Evolutionary conservation across 345 rosid genomes (phyloP).

Genomic region (Eutrema yunnanense): DNA sequence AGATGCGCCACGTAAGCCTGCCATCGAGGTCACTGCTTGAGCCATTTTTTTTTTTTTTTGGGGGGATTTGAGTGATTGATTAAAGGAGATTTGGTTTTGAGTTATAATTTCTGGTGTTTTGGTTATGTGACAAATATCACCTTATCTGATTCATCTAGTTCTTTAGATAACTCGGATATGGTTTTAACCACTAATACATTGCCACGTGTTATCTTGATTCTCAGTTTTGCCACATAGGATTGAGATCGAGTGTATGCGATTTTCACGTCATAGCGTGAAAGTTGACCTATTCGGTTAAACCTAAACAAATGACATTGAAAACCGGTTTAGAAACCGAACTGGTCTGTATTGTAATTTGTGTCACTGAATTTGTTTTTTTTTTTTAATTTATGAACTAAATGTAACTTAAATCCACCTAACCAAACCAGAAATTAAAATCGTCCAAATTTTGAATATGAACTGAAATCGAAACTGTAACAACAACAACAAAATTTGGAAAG

Average conservation of each 20-base stretch:
- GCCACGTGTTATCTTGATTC: conserved; percentile 21
- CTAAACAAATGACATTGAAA: neutral
- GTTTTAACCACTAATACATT: conserved; percentile 21
- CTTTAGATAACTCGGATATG: conserved; percentile 49
- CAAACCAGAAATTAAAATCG: neutral
- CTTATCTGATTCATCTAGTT: conserved; percentile 36
- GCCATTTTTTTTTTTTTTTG: conserved; percentile 3
- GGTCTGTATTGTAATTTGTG: no score
- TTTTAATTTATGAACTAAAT: neutral
- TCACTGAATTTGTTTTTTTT: no score
- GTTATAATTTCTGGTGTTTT: conserved; percentile 10
- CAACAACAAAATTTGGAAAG: no score
- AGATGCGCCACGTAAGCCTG: conserved; percentile 61
- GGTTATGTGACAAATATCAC: conserved; percentile 25
- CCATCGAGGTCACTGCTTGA: conserved; percentile 75
- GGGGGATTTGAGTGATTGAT: conserved; percentile 25
- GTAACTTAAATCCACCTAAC: neutral
- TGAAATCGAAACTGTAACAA: no score
- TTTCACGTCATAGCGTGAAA: neutral
- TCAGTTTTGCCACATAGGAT: conserved; percentile 32
- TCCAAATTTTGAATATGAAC: neutral
- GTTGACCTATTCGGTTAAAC: neutral
- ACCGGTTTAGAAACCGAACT: neutral
- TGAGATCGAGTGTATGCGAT: conserved; percentile 3
- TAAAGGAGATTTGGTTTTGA: conserved; percentile 2